Percentiles rank a stretch among this genome's conserved stretches.
Evolutionary conservation across 305 asterid species (phyloP).

Genomic region (Fraxinus xanthoxyloides): DNA sequence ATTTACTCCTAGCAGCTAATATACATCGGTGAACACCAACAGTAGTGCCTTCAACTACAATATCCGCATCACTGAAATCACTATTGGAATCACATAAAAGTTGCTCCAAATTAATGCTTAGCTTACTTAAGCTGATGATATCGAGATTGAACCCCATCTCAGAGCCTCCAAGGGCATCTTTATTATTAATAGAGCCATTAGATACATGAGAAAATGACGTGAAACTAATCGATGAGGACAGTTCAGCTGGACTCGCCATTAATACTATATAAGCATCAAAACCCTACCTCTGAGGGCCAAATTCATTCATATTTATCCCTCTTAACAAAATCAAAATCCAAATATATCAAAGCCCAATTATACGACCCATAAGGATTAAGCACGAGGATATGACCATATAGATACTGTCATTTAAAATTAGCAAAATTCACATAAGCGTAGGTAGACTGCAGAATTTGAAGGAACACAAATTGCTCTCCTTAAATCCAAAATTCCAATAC

Average conservation of each 20-base stretch:
- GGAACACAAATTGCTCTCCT: not conserved
- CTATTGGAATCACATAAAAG: constrained; percentile 37
- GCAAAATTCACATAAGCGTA: not conserved
- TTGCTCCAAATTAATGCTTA: constrained; percentile 49
- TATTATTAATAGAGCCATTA: constrained; percentile 40
- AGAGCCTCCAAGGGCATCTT: constrained; percentile 23
- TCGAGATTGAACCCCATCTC: constrained; percentile 41
- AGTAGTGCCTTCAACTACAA: constrained; percentile 45
- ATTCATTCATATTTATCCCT: constrained; percentile 9
- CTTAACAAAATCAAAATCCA: not conserved
- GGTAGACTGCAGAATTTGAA: not conserved
- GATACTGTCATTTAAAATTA: not conserved
- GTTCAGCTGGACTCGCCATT: constrained; percentile 57
- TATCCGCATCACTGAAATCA: constrained; percentile 50
- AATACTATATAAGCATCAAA: constrained; percentile 21
- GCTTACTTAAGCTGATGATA: constrained; percentile 45
- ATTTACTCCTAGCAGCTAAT: constrained; percentile 58
- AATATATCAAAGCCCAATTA: not conserved
- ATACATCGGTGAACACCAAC: constrained; percentile 63
- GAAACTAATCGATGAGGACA: constrained; percentile 59
- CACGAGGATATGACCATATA: not conserved
- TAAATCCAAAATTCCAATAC: not conserved
- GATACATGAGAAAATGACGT: constrained; percentile 53
- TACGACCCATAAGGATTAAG: not conserved
- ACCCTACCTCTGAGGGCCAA: constrained; percentile 10